Conservation (phyloP, 2,329 filamentous ascomycete genomes). For the Ophiostoma triangulosporum region DNA sequence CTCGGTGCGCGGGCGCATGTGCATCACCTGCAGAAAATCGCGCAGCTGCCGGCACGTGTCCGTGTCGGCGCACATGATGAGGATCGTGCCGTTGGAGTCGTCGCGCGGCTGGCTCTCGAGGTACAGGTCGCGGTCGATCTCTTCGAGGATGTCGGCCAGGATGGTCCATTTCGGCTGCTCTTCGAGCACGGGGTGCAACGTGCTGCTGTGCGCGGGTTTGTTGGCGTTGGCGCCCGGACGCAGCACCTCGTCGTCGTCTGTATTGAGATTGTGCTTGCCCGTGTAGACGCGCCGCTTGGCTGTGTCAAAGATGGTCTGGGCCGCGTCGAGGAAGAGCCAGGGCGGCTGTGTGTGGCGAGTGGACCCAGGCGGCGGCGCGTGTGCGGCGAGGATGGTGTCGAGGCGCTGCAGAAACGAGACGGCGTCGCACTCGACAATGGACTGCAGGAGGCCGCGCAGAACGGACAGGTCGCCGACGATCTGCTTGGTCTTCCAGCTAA, state of each 20-base stretch:
- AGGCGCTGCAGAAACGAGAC: slow-evolving; percentile 87
- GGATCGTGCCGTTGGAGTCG: slow-evolving; percentile 78
- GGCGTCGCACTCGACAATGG: slow-evolving; percentile 71
- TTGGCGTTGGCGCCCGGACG: slow-evolving; percentile 7
- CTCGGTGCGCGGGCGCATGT: slow-evolving; percentile 47
- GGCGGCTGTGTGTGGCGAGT: slow-evolving; percentile 82
- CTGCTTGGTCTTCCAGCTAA: slow-evolving; percentile 88
- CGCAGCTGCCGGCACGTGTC: slow-evolving; percentile 76
- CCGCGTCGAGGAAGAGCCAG: slow-evolving; percentile 91
- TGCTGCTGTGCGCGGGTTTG: slow-evolving; percentile 33
- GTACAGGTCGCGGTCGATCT: slow-evolving; percentile 78
- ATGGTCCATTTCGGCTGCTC: slow-evolving; percentile 90
- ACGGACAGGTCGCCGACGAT: slow-evolving; percentile 84
- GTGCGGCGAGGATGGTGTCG: slow-evolving; percentile 84
- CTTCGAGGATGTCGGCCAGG: slow-evolving; percentile 77
- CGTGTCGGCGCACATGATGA: slow-evolving; percentile 91
- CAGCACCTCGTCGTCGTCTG: slow-evolving; percentile 23
- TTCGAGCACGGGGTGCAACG: slow-evolving; percentile 70
- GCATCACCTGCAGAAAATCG: slow-evolving; percentile 86
- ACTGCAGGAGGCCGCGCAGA: slow-evolving; percentile 69
- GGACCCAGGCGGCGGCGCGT: slow-evolving; percentile 76
- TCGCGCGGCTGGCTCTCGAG: slow-evolving; percentile 61
- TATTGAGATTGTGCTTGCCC: slow-evolving; percentile 43
- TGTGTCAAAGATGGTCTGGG: slow-evolving; percentile 84
- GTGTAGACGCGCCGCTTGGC: slow-evolving; percentile 81